phyloP scores from a whole-genome alignment of 2,329 filamentous ascomycete species.

The Colletotrichum coccodes region DNA sequence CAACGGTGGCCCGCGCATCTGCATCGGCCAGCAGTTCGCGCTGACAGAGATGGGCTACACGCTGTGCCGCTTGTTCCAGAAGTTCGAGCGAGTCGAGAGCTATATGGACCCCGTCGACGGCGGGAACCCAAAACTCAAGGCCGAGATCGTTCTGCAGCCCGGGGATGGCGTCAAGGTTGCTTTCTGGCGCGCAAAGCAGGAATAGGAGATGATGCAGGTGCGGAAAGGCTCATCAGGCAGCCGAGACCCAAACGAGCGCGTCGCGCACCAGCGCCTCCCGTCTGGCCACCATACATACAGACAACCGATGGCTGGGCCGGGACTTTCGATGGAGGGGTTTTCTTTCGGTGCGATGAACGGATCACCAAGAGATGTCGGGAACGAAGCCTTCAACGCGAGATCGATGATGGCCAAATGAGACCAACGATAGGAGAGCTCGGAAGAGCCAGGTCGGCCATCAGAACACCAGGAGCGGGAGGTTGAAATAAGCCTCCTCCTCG shows the following conservation, averaged over 20 bases:
- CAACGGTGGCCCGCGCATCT: constrained; percentile 79
- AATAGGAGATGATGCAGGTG: background rate
- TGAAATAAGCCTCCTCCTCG: background rate
- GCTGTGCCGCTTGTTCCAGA: constrained; percentile 77
- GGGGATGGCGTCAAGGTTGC: constrained; percentile 67
- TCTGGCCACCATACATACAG: no score
- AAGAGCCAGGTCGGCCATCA: background rate
- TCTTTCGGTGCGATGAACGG: background rate
- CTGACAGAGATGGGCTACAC: constrained; percentile 81
- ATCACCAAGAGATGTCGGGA: background rate
- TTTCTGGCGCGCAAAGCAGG: constrained; percentile 58
- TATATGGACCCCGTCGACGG: constrained; percentile 65
- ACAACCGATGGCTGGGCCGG: no score
- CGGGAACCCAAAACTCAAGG: constrained; percentile 63
- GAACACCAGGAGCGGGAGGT: background rate
- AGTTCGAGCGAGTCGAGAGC: constrained; percentile 71
- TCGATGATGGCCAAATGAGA: background rate
- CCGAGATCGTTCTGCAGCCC: constrained; percentile 70
- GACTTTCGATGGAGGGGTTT: no score
- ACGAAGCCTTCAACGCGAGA: background rate
- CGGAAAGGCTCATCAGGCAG: background rate
- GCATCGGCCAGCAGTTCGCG: constrained; percentile 85
- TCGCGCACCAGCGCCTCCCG: no score
- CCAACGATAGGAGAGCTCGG: background rate
- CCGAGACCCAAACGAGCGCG: no score